Base-by-base conservation (phyloP, 2,329 filamentous ascomycete species). In the Aphanoascus verrucosus region DNA sequence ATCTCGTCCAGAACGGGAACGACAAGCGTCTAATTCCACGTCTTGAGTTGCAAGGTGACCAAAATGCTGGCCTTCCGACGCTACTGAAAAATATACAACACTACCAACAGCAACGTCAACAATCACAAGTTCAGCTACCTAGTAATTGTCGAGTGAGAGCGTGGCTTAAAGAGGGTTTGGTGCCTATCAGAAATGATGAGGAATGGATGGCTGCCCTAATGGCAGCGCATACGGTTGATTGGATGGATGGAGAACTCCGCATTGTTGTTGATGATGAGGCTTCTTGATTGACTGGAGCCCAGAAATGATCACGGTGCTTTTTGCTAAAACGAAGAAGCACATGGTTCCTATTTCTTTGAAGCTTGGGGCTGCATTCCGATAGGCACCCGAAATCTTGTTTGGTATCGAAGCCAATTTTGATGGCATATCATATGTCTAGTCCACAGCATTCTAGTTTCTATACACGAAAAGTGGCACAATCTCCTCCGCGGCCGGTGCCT, bases 121-220 rank as follows among this genome's bases (percentile, higher is more conserved):
- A 60, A 63, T 5, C 40, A 58, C 6, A 55, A 55, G 19, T 32
- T 28, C 44, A 52, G 40, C 17, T 40, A 4, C 40, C 55, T 34
- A 53, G 55, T 50, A 52, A 44, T 55, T 58, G 42, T 53, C 60
- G 12, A 19, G 57, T 73, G 52, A 70, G 67, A 51, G 70, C 67
- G 1, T 72, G 66, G 66, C 61, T 74, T 1, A 67, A 72, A 1
- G 65, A 72, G 49, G 72, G 72, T 4, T 56, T 74, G n/a, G 57
- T 65, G 12, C 52, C 59, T 5, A 61, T 74, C 6, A 62, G 64
- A 11, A 69, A 62, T 43, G 69, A 74, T 49, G 66, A 67, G 37
- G 70, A 74, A 45, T 74, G 72, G 72, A 66, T 68, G 17, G 66
- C 73, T 54, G 69, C 71, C 3, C 62, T 74, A n/a, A 59, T 72